Conservation (phyloP, 2,329 filamentous ascomycete genomes). For the Beauveria asiatica region DNA sequence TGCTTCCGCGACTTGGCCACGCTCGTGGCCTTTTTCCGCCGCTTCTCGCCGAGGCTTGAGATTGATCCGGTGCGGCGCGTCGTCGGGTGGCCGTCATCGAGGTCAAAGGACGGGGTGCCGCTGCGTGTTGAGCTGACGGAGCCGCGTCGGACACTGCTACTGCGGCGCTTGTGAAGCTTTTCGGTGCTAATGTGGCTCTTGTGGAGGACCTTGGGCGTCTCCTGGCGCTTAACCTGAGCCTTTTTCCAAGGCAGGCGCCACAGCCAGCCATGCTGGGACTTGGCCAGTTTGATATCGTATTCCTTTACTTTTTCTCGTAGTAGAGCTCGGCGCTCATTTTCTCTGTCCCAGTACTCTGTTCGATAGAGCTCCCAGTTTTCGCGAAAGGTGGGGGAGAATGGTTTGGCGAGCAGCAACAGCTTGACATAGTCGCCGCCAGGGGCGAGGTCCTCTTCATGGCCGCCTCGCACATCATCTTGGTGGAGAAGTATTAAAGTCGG, state of each 20-base stretch:
- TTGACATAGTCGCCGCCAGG: constrained; percentile 88
- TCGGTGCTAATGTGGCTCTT: constrained; percentile 34
- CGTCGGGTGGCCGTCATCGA: constrained; percentile 31
- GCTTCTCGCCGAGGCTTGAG: constrained; percentile 40
- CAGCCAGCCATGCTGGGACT: constrained; percentile 62
- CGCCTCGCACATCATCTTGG: constrained; percentile 53
- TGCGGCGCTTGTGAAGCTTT: constrained; percentile 41
- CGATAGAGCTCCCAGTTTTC: constrained; percentile 97
- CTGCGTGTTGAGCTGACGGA: constrained; percentile 44
- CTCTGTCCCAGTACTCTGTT: constrained; percentile 91
- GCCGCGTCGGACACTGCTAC: constrained; percentile 42
- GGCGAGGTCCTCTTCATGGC: constrained; percentile 83
- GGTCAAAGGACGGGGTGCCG: constrained; percentile 39
- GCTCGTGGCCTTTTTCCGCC: constrained; percentile 42
- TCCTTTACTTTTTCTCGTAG: constrained; percentile 62
- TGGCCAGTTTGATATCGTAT: constrained; percentile 58
- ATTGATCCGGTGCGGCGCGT: constrained; percentile 39
- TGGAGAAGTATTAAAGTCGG: constrained; percentile 33
- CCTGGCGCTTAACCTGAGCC: constrained; percentile 22
- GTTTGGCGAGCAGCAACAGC: constrained; percentile 82
- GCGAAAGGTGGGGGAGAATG: constrained; percentile 87
- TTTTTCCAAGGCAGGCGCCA: constrained; percentile 75
- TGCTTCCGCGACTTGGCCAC: constrained; percentile 35
- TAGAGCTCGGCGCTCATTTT: constrained; percentile 78
- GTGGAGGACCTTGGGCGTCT: constrained; percentile 29